A percentile compares a stretch with the other conserved stretches of the same genome.
Conservation (phyloP, 345 rosid species). For the Eucalyptus urophylla region DNA sequence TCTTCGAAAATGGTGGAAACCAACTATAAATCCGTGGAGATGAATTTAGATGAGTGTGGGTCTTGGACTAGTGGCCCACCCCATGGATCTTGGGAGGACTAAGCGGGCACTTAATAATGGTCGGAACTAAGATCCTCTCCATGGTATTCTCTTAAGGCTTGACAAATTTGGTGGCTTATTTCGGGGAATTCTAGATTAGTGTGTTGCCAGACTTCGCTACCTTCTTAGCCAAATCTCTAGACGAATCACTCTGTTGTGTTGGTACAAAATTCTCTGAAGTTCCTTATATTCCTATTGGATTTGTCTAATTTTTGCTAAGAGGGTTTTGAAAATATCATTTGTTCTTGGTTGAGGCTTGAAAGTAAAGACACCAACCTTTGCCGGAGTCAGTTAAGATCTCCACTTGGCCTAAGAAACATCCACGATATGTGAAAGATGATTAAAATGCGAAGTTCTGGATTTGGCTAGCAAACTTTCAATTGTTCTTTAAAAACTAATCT, state of each 20-base stretch:
- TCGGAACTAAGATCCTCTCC: background rate
- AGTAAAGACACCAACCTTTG: background rate
- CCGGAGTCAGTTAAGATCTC: background rate
- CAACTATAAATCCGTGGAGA: accelerated
- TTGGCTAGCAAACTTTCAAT: background rate
- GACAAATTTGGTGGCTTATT: background rate
- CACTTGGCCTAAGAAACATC: background rate
- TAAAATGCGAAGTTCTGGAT: background rate
- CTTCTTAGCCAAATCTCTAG: background rate
- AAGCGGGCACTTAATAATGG: no score
- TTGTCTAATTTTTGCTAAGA: background rate
- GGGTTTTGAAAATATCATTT: background rate
- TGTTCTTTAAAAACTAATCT: background rate
- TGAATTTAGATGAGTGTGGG: background rate
- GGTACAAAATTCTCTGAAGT: background rate
- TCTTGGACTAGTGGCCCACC: background rate
- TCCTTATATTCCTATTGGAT: background rate
- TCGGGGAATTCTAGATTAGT: background rate
- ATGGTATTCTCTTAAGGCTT: background rate
- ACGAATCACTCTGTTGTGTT: background rate
- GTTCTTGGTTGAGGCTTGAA: background rate
- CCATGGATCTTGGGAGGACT: background rate
- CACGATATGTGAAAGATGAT: background rate
- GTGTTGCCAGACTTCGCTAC: background rate
- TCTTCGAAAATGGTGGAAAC: background rate